These are phyloP conservation scores for Boletus eberwhitei DNA, from an alignment of 768 basidiomycete species.

Conservation along the genomic window DNA sequence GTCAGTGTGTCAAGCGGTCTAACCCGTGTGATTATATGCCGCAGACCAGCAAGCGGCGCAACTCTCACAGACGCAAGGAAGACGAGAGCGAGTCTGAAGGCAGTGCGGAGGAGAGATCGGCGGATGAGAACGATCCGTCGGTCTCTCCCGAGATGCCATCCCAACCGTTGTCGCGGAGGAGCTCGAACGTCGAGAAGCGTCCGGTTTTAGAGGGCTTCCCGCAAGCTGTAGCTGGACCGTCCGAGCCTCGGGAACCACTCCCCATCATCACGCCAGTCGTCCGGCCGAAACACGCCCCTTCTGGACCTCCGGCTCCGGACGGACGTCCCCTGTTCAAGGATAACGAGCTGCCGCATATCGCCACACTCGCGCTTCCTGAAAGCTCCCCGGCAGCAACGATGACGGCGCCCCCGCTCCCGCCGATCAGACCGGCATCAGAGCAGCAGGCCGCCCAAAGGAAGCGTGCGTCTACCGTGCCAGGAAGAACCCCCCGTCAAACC, in stretches of 20 bases:
- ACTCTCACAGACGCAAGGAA: constrained; percentile 58
- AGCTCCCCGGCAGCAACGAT: constrained; percentile 52
- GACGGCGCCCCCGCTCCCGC: constrained; percentile 62
- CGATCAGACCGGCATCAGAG: constrained; percentile 63
- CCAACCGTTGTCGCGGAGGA: constrained; percentile 35
- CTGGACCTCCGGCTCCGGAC: constrained; percentile 24
- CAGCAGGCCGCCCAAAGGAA: constrained; percentile 66
- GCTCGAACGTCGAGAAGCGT: constrained; percentile 36
- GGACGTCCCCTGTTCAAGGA: constrained; percentile 52
- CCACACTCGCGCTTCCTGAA: constrained; percentile 61
- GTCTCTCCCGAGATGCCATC: constrained; percentile 51
- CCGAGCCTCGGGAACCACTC: constrained; percentile 46
- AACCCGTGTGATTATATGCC: constrained; percentile 81
- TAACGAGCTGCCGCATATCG: constrained; percentile 69
- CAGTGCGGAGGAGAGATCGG: constrained; percentile 59
- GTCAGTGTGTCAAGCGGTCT: constrained; percentile 76
- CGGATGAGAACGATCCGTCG: constrained; percentile 47
- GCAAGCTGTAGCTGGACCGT: constrained; percentile 29
- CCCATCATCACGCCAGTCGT: constrained; percentile 35
- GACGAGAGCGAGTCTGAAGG: constrained; percentile 59
- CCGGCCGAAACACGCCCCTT: constrained; percentile 28
- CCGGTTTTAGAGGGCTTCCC: constrained; percentile 32
- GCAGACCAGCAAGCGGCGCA: constrained; percentile 67
- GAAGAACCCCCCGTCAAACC: constrained; percentile 53
- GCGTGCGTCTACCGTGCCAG: constrained; percentile 66